Base-by-base conservation (phyloP, 805 yeast species). In the Naumovozyma baii region DNA sequence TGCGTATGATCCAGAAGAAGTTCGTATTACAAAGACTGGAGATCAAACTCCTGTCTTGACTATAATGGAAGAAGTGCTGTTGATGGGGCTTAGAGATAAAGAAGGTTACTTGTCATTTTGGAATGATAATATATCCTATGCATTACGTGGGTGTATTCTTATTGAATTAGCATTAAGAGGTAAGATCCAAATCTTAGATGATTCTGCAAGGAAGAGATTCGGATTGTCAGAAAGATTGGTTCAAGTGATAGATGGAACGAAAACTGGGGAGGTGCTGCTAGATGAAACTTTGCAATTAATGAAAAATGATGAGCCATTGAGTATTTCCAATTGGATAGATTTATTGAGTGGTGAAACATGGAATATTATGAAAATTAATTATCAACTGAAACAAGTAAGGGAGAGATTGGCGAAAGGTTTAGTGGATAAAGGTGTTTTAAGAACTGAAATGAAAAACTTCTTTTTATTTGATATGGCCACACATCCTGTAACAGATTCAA, bases 381-480 rank as follows among this genome's bases (percentile, higher is more conserved):
- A 90, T 67, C 98, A 92, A 66, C 74, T 92, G 61, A 92, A 92
- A 58, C 98, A 92, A 66, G 98, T 92, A 4, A 78, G 98, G 57
- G 98, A 92, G 64, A 74, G 98, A 51, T 70, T 92, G 47, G 94
- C 96, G 40, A 92, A 92, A 64, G 98, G 98, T 0, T 70, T 92
- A 39, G 98, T 94, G 30, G 98, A 92, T 62, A 92, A 92, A 66
- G 97, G 98, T 17, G 80, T 92, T 34, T 72, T 94, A 55, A 80
- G 96, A 66, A 92, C 98, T 5, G 98, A 92, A 63, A 78, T 94
- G 62, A 86, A 88, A 60, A 92, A 86, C 66, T 92, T 92, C 59
- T 77, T 92, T 54, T 68, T 92, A 39, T 92, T 92, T 53, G 98
- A 92, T 62, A 92, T 92, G 96, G 95, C 98, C 22, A 92, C 98